phyloP scores from a whole-genome alignment of 1,284 basidiomycete species.

The Cutaneotrichosporon spelunceum region DNA sequence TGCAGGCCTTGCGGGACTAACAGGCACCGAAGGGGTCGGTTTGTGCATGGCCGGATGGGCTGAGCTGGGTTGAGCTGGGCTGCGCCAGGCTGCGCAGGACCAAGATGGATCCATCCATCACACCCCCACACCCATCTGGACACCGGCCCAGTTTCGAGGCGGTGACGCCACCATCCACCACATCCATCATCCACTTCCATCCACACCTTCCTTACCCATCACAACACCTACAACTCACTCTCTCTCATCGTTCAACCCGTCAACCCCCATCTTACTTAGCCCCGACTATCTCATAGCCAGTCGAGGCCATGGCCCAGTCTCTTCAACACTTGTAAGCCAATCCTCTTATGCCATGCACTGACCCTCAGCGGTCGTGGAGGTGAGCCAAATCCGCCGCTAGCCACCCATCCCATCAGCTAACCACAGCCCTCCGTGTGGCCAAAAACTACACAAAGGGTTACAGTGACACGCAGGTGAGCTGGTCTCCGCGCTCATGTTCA shows the following conservation, averaged over 20 bases:
- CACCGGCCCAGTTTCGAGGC: background rate
- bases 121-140: background rate
- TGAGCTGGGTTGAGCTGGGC: too few relatives aligned
- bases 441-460: slow-evolving; percentile 96
- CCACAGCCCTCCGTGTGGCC: slow-evolving; percentile 69
- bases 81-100: too few relatives aligned
- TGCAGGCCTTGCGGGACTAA: too few relatives aligned
- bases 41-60: too few relatives aligned
- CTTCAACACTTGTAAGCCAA: slow-evolving; percentile 49
- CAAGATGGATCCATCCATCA: background rate
- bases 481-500: background rate
- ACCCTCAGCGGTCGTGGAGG: slow-evolving; percentile 47
- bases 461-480: slow-evolving; percentile 62
- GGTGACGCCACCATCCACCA: background rate
- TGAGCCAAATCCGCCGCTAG: slow-evolving; percentile 22
- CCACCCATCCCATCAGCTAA: background rate
- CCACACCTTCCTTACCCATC: too few relatives aligned
- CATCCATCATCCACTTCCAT: background rate
- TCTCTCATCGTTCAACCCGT: background rate
- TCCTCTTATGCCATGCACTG: background rate
- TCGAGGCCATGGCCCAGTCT: slow-evolving; percentile 37
- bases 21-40: too few relatives aligned
- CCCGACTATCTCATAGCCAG: background rate
- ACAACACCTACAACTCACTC: background rate
- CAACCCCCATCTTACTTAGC: background rate